Evolutionary conservation across 805 yeast genomes (phyloP).

Genomic region (Vanderwaltozyma polyspora): DNA sequence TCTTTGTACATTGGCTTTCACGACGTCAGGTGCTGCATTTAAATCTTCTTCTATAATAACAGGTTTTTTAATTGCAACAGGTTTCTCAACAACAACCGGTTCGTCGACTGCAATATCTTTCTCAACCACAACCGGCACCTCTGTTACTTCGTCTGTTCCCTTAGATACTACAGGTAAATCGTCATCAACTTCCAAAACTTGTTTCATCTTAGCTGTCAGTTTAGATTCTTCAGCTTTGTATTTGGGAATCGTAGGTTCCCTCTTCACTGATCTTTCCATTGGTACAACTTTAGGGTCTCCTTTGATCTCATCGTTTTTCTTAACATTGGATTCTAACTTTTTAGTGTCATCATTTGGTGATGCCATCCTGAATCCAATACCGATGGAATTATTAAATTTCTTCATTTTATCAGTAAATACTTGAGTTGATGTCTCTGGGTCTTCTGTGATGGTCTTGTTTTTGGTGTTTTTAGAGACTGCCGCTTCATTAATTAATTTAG

Average conservation of each 20-base stretch:
- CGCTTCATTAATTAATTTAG: too few relatives aligned
- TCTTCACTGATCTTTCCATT: too few relatives aligned
- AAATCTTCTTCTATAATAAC: neutral
- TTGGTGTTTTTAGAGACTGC: constrained; percentile 1
- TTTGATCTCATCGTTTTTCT: neutral
- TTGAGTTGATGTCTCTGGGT: constrained; percentile 2
- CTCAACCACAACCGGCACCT: neutral
- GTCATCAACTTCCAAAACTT: constrained; percentile 6
- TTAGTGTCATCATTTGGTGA: neutral
- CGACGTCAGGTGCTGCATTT: neutral
- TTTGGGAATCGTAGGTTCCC: neutral
- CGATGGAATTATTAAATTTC: constrained; percentile 9
- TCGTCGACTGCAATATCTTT: neutral
- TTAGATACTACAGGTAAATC: neutral
- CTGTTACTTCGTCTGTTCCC: neutral
- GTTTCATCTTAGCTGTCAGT: constrained; percentile 8
- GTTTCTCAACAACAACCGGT: neutral
- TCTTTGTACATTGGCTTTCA: neutral
- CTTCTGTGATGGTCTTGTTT: neutral
- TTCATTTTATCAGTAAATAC: constrained; percentile 13
- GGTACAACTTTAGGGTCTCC: neutral
- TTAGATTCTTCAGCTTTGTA: constrained; percentile 1
- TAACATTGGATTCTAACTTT: neutral
- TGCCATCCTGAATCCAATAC: constrained; percentile 11
- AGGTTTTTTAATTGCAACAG: neutral